phyloP scores from a whole-genome alignment of 2,329 filamentous ascomycete species.

The Cryphonectria parasitica region DNA sequence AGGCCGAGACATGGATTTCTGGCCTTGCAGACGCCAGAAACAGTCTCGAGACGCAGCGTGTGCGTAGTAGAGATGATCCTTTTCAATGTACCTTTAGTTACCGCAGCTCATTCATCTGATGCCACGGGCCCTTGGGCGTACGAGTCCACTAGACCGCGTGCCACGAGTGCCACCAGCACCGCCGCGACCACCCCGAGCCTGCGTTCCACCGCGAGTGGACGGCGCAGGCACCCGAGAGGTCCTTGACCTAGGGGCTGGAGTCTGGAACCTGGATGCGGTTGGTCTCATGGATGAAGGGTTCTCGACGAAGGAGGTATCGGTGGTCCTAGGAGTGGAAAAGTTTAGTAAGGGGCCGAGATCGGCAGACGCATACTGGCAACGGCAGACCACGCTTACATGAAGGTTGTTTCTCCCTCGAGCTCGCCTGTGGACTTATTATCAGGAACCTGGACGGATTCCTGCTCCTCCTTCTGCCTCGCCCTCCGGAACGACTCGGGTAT shows the following conservation, averaged over 20 bases:
- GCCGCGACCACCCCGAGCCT: conserved; percentile 43
- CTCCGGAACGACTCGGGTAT: conserved; percentile 80
- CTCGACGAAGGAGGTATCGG: conserved; percentile 88
- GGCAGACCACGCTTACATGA: conserved; percentile 65
- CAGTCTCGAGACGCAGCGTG: not conserved
- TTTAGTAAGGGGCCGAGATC: conserved; percentile 29
- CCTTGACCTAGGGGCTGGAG: conserved; percentile 42
- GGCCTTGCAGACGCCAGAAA: not conserved
- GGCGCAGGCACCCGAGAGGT: conserved; percentile 54
- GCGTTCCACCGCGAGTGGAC: conserved; percentile 45
- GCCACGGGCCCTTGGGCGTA: conserved; percentile 50
- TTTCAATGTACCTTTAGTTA: not conserved
- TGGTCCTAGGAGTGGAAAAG: conserved; percentile 65
- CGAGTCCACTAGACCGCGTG: conserved; percentile 50
- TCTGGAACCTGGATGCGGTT: conserved; percentile 50
- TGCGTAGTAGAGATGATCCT: not conserved
- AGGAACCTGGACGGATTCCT: conserved; percentile 36
- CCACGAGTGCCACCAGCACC: conserved; percentile 39
- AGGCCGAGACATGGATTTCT: not conserved
- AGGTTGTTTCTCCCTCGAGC: conserved; percentile 74
- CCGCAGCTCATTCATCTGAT: conserved; percentile 42
- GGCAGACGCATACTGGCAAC: not conserved
- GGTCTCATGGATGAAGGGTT: conserved; percentile 69
- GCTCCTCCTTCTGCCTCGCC: conserved; percentile 61
- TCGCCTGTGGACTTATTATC: conserved; percentile 42